Evolutionary conservation across 208 protist species (phyloP), one percentile per base, ranked within the genome.

Genomic region (Leishmania mexicana): DNA sequence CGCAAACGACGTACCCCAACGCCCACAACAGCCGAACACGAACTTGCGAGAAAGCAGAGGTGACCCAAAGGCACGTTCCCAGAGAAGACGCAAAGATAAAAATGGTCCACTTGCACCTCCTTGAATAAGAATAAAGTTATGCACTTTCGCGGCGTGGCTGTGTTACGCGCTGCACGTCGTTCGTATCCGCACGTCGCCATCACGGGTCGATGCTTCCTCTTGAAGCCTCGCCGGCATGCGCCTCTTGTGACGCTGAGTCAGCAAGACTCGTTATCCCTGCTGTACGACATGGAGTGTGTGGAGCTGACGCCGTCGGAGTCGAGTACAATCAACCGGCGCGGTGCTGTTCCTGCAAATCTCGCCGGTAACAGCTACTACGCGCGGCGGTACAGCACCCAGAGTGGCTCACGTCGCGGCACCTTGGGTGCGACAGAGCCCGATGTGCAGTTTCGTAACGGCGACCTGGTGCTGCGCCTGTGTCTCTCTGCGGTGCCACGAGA

Each of bases 331-430:
- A 31, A 53, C 24, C 68, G 75, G 45, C 57, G 64, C 40, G 75
- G 53, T 51, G 3, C 58, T 4, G 62, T 84, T 49, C 93, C 93
- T 17, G 31, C 86, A 3, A 92, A 79, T 80, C 81, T 96, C 31
- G 51, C 89, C 0, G 93, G 93, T 10, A 96, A 95, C 80, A 81
- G 82, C 45, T 96, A 96, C 85, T 96, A 96, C 76, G 85, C 92
- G 42, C 70, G 83, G 60, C 90, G 93, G 5, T 96, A 92, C 77
- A 78, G 58, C n/a, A 53, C 54, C 15, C 67, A 64, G 8, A n/a
- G 35, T 51, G 72, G 6, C 76, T 53, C 38, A 5, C 24, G 31
- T 47, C 73, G 42, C 17, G 47, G 72, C 31, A 28, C 53, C 38
- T 42, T 11, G 40, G 45, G 47, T 6, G n/a, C 51, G 7, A 31